Percentiles rank a stretch among this genome's conserved stretches.
phyloP scores from a whole-genome alignment of 208 protist species.

The Leishmania aethiopica region DNA sequence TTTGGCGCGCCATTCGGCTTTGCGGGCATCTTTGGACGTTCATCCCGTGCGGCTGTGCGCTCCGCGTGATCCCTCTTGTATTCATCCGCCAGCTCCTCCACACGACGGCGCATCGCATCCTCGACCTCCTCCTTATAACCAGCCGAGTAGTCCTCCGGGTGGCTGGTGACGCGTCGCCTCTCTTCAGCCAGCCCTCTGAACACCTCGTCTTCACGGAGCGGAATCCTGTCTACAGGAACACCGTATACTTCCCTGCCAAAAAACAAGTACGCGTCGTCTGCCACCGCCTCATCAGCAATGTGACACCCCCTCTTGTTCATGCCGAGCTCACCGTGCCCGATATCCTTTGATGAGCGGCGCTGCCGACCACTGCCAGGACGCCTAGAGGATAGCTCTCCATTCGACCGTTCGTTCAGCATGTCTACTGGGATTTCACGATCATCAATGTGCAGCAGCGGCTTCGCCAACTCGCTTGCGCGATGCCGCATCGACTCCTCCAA shows the following conservation, averaged over 20 bases:
- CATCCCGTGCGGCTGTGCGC: not conserved
- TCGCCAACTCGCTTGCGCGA: constrained; percentile 25
- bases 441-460: constrained; percentile 29
- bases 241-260: constrained; percentile 57
- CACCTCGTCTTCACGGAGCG: constrained; percentile 47
- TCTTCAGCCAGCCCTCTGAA: constrained; percentile 63
- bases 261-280: constrained; percentile 54
- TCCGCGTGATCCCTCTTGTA: constrained; percentile 16
- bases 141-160: constrained; percentile 15
- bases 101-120: constrained; percentile 22
- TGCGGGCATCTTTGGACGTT: constrained; percentile 2
- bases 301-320: constrained; percentile 40
- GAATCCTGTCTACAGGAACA: constrained; percentile 47
- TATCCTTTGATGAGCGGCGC: constrained; percentile 10
- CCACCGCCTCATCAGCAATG: constrained; percentile 46
- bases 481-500: constrained; percentile 35
- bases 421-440: constrained; percentile 36
- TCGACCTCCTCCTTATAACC: constrained; percentile 21
- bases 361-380: constrained; percentile 24
- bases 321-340: constrained; percentile 32
- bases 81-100: constrained; percentile 21
- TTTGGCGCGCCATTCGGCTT: not conserved
- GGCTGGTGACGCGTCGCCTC: constrained; percentile 23
- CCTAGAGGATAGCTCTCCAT: constrained; percentile 27
- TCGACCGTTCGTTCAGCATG: constrained; percentile 29